A percentile compares a stretch with the other conserved stretches of the same genome.
These are phyloP conservation scores for Garcia nutans DNA, from an alignment of 345 rosid species.

Conservation along the genomic window DNA sequence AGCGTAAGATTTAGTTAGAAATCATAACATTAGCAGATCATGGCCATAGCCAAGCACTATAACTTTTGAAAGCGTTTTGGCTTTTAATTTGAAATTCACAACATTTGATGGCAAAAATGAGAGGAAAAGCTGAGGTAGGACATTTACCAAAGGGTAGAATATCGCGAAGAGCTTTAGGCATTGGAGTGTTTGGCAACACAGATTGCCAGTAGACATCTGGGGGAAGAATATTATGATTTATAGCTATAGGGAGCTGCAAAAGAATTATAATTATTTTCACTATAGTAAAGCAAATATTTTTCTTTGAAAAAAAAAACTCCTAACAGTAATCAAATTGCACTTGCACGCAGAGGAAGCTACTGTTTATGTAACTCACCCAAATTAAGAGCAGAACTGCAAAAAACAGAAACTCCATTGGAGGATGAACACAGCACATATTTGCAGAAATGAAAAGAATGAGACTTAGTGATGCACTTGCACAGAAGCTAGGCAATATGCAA, in stretches of 20 bases:
- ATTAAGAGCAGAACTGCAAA: constrained; percentile 1
- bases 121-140: background rate
- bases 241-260: constrained; percentile 5
- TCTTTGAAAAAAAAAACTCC: background rate
- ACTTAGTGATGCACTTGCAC: background rate
- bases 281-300: too few relatives aligned
- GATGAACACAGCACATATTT: background rate
- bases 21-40: background rate
- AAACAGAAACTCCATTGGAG: constrained; percentile 10
- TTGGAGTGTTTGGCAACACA: constrained; percentile 7
- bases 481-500: background rate
- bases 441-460: background rate
- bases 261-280: background rate
- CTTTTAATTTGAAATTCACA: too few relatives aligned
- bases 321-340: background rate
- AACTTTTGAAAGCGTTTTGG: too few relatives aligned
- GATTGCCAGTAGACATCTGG: constrained; percentile 14
- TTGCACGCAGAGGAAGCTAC: background rate
- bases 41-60: background rate
- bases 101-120: background rate
- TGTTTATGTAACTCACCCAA: background rate
- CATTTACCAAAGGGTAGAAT: constrained; percentile 10
- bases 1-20: background rate
- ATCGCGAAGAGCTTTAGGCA: constrained; percentile 16
- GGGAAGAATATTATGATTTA: background rate